These are phyloP conservation scores for Neonectria sp. DNA, from an alignment of 2,329 filamentous ascomycete species.

Conservation along the genomic window DNA sequence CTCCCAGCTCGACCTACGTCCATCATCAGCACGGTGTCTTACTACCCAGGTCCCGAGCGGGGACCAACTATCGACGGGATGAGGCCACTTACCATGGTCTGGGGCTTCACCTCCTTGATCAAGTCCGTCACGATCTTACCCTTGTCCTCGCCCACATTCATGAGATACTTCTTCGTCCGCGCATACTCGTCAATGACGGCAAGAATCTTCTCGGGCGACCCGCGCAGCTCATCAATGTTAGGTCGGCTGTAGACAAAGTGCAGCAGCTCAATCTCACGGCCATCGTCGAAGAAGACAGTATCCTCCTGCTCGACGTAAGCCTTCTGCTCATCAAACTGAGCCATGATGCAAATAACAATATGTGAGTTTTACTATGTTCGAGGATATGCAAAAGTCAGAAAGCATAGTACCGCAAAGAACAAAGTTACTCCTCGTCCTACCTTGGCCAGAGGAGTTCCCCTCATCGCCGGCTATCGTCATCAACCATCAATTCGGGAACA, in stretches of 20 bases:
- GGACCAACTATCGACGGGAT: background rate
- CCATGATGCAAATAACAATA: conserved; percentile 33
- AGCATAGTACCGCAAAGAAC: background rate
- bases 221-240: conserved; percentile 74
- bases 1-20: conserved; percentile 77
- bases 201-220: conserved; percentile 75
- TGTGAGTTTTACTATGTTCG: background rate
- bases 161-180: conserved; percentile 76
- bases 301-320: conserved; percentile 61
- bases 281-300: conserved; percentile 72
- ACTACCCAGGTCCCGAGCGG: background rate
- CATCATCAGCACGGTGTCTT: background rate
- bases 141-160: conserved; percentile 86
- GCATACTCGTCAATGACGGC: conserved; percentile 78
- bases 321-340: conserved; percentile 54
- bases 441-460: background rate
- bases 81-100: conserved; percentile 68
- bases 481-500: conserved; percentile 11
- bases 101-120: conserved; percentile 76
- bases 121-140: conserved; percentile 78
- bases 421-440: background rate
- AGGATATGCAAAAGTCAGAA: background rate
- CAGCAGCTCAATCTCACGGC: conserved; percentile 81
- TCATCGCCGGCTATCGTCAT: conserved; percentile 15
- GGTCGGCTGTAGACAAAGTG: conserved; percentile 77